Percentiles rank a stretch among this genome's conserved stretches.
Conservation (phyloP, 2,329 filamentous ascomycete genomes). For the Colletotrichum higginsianum region DNA sequence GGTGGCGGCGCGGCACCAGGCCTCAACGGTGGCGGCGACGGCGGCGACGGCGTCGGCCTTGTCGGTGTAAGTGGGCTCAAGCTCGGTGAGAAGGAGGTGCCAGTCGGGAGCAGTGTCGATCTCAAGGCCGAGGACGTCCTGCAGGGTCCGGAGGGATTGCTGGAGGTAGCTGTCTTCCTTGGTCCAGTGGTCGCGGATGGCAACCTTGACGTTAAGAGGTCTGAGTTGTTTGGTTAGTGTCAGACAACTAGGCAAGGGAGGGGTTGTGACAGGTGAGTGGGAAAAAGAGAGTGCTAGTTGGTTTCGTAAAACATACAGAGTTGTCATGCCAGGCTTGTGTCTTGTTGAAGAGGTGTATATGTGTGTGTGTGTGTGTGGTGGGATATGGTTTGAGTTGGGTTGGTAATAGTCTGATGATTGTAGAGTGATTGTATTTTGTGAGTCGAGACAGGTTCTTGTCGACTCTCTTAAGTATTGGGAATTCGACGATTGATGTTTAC, state of each 20-base stretch:
- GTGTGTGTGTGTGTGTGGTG: neutral
- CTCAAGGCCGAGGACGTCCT: constrained; percentile 56
- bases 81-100: constrained; percentile 56
- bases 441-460: neutral
- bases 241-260: neutral
- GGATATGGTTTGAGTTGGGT: neutral
- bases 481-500: constrained; percentile 4
- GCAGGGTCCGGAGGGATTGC: constrained; percentile 50
- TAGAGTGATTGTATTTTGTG: neutral
- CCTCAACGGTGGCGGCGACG: constrained; percentile 55
- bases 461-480: neutral
- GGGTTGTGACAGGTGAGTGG: neutral
- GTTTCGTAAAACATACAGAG: neutral
- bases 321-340: constrained; percentile 20
- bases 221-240: constrained; percentile 47
- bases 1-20: constrained; percentile 56
- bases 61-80: constrained; percentile 57
- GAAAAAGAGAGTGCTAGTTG: too few species aligned
- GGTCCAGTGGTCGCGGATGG: constrained; percentile 61
- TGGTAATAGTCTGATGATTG: neutral
- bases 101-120: constrained; percentile 60
- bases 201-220: constrained; percentile 59
- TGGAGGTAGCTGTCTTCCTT: constrained; percentile 52
- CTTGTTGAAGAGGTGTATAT: neutral
- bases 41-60: constrained; percentile 55